Base-by-base conservation (phyloP, 2,329 filamentous ascomycete species). In the Colletotrichum spinosum region DNA sequence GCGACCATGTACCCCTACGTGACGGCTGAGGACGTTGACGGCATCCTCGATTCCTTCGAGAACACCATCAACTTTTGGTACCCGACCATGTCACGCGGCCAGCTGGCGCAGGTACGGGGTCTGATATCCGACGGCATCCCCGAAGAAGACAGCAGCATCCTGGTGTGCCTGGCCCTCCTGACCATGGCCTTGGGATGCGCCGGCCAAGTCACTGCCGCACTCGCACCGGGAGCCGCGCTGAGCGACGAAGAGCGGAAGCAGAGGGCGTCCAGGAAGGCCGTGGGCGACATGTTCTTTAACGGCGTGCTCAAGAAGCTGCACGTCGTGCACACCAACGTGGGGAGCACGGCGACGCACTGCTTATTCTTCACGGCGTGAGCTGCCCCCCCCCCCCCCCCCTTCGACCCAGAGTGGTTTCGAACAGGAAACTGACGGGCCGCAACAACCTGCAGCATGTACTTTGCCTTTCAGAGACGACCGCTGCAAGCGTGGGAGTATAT, bases 401-500 rank as follows among this genome's bases (percentile, higher is more conserved):
- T 2, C 7, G 42, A 8, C 12, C 13, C 8, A 6, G 6, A 6
- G 6, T 44, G 13, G 10, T 25, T 25, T 25, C 25, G 4, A 25
- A 0, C 25, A 17, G 25, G 25, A 25, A 25, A 38, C 53, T 49
- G 15, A 51, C 39, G 8, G 17, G 25, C 25, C 25, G 25, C 25
- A 45, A 11, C 25, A 45, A 11, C 11, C 15, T 44, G 0, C 17
- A 80, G 81, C 0, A 62, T 86, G 1, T 86, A 84, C 67, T 84
- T 83, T 63, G 82, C 82, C 0, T 86, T 82, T 38, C 70, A 85
- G 0, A 78, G 83, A 3, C 73, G 83, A 1, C 84, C 84, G 0
- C 72, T 86, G 1, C 84, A 85, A 60, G 83, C 83, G 0, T 85
- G 84, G 83, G 80, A 83, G 41, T 83, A 83, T 57, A 80, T 86